Evolutionary conservation across 371 early-diverging fungal genomes (phyloP).

Genomic region (Mucor irregularis): DNA sequence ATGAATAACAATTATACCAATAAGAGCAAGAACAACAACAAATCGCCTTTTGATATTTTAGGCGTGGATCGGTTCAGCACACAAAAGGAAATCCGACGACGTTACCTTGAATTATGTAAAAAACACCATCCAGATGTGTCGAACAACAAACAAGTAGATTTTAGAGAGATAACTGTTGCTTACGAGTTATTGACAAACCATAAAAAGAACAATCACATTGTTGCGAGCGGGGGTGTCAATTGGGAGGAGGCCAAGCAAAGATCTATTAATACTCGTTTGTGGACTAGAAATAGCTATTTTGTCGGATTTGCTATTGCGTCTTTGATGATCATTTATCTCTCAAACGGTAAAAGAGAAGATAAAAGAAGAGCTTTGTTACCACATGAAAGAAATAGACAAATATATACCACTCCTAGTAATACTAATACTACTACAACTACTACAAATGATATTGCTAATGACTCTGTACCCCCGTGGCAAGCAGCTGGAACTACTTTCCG

Average conservation of each 20-base stretch:
- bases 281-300: conserved; percentile 20
- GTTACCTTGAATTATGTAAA: conserved; percentile 36
- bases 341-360: background rate
- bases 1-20: too few relatives aligned
- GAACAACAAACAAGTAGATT: conserved; percentile 5
- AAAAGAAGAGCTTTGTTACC: background rate
- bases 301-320: conserved; percentile 14
- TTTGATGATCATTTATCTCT: conserved; percentile 5
- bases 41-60: conserved; percentile 31
- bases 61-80: conserved; percentile 24
- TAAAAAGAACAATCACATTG: background rate
- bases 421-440: background rate
- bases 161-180: conserved; percentile 31
- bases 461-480: conserved; percentile 19
- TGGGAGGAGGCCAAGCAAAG: conserved; percentile 3
- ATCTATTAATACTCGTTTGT: conserved; percentile 16
- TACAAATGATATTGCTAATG: background rate
- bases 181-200: conserved; percentile 26
- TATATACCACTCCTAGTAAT: too few relatives aligned
- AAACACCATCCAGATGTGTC: conserved; percentile 30
- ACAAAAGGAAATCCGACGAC: conserved; percentile 33
- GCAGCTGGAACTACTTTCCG: conserved; percentile 18
- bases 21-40: conserved; percentile 10
- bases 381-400: conserved; percentile 9
- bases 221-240: background rate